These are phyloP conservation scores for Trichoderma reesei DNA, from an alignment of 495 filamentous ascomycete species.

Conservation along the genomic window DNA sequence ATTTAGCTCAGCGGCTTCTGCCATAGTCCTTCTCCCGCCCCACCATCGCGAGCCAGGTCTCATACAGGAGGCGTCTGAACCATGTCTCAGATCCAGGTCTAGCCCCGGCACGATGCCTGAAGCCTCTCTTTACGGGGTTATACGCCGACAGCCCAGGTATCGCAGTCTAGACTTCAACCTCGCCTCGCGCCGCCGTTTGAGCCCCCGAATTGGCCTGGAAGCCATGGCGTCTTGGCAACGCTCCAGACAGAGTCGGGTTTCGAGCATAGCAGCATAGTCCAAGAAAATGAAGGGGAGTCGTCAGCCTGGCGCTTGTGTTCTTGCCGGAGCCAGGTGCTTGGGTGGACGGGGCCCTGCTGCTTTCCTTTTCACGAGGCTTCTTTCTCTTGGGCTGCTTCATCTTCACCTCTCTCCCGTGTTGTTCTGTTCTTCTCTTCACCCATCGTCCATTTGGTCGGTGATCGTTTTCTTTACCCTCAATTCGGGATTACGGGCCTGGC, in stretches of 20 bases:
- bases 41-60: constrained; percentile 1
- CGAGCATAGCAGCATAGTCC: background rate
- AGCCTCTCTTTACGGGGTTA: background rate
- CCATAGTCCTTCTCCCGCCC: background rate
- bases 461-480: background rate
- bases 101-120: background rate
- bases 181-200: background rate
- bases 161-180: background rate
- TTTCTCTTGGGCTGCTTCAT: background rate
- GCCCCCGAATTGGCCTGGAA: background rate
- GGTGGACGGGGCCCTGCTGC: background rate
- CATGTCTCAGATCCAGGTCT: constrained; percentile 11
- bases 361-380: background rate
- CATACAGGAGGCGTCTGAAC: constrained; percentile 12
- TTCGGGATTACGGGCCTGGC: background rate
- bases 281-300: background rate
- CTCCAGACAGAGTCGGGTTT: background rate
- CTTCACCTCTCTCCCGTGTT: background rate
- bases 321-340: background rate
- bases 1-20: background rate
- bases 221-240: background rate
- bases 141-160: background rate
- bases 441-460: background rate
- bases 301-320: background rate
- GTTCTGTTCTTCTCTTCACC: background rate